These are phyloP conservation scores for Knoxdaviesia proteae DNA, from an alignment of 2,329 filamentous ascomycete genomes.

Conservation along the genomic window DNA sequence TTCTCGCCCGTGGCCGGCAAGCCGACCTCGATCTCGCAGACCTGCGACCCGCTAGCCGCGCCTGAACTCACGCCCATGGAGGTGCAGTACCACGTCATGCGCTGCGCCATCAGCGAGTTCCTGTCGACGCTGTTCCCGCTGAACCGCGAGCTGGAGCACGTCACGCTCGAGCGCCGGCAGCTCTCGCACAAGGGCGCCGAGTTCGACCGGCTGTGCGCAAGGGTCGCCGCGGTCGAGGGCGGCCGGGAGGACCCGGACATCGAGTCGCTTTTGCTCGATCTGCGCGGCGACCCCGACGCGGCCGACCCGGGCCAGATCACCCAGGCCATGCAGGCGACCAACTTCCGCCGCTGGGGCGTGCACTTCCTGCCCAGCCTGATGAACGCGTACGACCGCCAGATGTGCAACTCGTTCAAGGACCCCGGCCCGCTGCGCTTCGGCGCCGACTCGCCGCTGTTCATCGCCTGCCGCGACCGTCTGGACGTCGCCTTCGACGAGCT, in stretches of 20 bases:
- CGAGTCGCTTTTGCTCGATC: conserved; percentile 25
- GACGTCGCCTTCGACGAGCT: conserved; percentile 26
- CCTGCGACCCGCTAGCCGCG: conserved; percentile 6
- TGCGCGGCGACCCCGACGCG: conserved; percentile 17
- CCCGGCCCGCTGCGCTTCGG: conserved; percentile 34
- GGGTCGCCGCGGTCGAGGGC: no score
- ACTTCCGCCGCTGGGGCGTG: conserved; percentile 29
- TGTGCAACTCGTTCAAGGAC: conserved; percentile 43
- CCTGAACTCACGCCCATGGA: conserved; percentile 8
- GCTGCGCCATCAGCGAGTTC: conserved; percentile 27
- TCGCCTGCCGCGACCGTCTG: conserved; percentile 24
- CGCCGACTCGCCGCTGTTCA: conserved; percentile 27
- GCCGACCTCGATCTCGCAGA: background rate
- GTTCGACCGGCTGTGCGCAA: no score
- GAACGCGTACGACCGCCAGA: conserved; percentile 32
- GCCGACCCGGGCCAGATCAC: conserved; percentile 22
- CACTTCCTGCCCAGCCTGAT: conserved; percentile 37
- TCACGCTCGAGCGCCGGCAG: background rate
- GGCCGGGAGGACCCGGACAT: conserved; percentile 17
- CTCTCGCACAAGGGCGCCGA: conserved; percentile 2
- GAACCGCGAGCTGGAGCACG: conserved; percentile 15
- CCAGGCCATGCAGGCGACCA: conserved; percentile 20
- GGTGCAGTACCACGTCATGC: conserved; percentile 29
- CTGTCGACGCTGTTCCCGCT: conserved; percentile 22
- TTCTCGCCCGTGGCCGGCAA: background rate